These are phyloP conservation scores for Boechera retrofracta DNA, from an alignment of 345 rosid genomes.

Conservation along the genomic window DNA sequence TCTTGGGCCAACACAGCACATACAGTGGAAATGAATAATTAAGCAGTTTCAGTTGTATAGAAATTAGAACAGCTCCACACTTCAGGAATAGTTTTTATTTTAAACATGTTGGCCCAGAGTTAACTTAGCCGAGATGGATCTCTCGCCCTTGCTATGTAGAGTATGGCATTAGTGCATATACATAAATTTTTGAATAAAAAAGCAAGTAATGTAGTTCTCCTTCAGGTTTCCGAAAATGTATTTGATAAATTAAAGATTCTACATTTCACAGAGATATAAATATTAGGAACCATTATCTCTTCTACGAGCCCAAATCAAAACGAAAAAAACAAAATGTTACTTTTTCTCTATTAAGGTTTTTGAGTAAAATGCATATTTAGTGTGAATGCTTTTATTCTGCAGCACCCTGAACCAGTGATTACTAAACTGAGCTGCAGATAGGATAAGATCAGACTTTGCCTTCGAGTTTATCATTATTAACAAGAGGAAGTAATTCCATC, in stretches of 20 bases:
- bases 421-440: background rate
- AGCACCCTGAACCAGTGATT: constrained; percentile 13
- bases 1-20: constrained; percentile 54
- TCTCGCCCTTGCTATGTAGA: constrained; percentile 2
- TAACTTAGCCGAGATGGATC: constrained; percentile 5
- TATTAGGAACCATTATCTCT: constrained; percentile 40
- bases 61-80: constrained; percentile 19
- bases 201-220: background rate
- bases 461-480: constrained; percentile 82
- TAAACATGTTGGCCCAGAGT: constrained; percentile 1
- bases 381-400: constrained; percentile 27
- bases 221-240: constrained; percentile 16
- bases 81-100: constrained; percentile 21
- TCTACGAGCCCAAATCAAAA: constrained; percentile 35
- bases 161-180: constrained; percentile 7
- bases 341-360: constrained; percentile 36
- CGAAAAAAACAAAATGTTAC: constrained; percentile 33
- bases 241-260: constrained; percentile 39
- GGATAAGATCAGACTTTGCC: constrained; percentile 64
- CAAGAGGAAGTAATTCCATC: constrained; percentile 88
- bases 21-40: constrained; percentile 41
- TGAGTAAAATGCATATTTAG: constrained; percentile 41
- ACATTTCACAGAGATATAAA: constrained; percentile 32
- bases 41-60: constrained; percentile 34
- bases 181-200: background rate